Evolutionary conservation across 2,329 filamentous ascomycete genomes (phyloP), one percentile per base, ranked within the genome.

Genomic region (Exophiala phaeomuriformis): DNA sequence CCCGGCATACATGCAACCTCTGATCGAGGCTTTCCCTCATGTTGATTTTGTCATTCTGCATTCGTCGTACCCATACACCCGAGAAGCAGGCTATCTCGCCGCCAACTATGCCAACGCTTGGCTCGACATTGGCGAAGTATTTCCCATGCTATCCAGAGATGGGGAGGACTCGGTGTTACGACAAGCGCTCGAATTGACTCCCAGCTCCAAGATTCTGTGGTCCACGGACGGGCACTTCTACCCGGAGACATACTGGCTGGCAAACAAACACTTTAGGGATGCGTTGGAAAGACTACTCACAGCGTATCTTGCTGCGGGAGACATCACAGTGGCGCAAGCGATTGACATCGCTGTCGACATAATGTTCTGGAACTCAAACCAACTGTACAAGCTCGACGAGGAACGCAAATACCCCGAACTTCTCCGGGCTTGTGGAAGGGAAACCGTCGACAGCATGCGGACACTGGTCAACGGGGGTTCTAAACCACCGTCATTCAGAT

Each of bases 151-250:
- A 36, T 90, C 84, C 58, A 79, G 84, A 46, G 82, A 88, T 54
- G 89, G 87, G 0, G 87, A 94, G 66, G 82, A 86, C 61, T 73
- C 75, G 0, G 78, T 89, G 1, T 60, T 94, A 8, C 80, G 83
- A 42, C 80, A 93, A 64, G 81, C 86, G 1, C 69, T 94, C 5
- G 88, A 94, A 66, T 68, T 91, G 3, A 85, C 83, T 27, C 88
- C 88, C 0, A 81, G 80, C 51, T 82, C 80, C 48, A 91, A 91
- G 70, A 75, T 93, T 0, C 70, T 91, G 0, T 91, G 86, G 81
- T 89, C 85, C 57, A 90, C 86, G 0, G 86, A 90, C 64, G 88
- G 86, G 0, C 86, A 90, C 65, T 86, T 80, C 68, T 86, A 88
- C 56, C 85, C 87, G 0, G 88, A 91, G 68, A 88, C 85, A 0